These are phyloP conservation scores for Jackrogersella minutella DNA, from an alignment of 495 filamentous ascomycete species.

Conservation along the genomic window DNA sequence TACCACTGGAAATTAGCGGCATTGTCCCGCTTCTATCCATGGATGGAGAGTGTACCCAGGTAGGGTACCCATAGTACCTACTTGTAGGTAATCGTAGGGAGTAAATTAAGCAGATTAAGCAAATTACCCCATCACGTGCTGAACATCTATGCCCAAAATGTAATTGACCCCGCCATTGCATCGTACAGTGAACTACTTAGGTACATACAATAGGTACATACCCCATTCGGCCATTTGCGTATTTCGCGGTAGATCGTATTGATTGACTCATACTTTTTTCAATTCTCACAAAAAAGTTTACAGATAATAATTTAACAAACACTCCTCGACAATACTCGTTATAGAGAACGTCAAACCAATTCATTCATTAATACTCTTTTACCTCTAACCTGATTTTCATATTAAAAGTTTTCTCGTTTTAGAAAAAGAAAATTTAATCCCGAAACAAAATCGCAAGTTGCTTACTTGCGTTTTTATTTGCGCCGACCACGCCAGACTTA, in stretches of 20 bases:
- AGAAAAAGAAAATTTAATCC: too few species aligned
- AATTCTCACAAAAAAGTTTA: slow-evolving; percentile 9
- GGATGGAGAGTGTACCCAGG: background rate
- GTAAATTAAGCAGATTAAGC: too few species aligned
- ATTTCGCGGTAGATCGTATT: slow-evolving; percentile 16
- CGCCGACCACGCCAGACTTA: slow-evolving; percentile 10
- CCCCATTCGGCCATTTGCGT: slow-evolving; percentile 8
- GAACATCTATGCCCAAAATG: slow-evolving; percentile 24
- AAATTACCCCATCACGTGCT: slow-evolving; percentile 29
- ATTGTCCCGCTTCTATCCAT: slow-evolving; percentile 16
- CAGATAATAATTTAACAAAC: background rate
- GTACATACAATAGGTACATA: slow-evolving; percentile 10
- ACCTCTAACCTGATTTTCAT: background rate
- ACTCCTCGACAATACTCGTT: background rate
- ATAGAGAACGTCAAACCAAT: background rate
- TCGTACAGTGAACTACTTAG: slow-evolving; percentile 8
- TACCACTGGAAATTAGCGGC: slow-evolving; percentile 36
- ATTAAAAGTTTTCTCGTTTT: too few species aligned
- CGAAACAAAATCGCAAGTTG: background rate
- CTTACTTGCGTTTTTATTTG: slow-evolving; percentile 10
- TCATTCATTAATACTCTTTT: too few species aligned
- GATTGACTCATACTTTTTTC: slow-evolving; percentile 25
- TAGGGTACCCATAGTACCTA: slow-evolving; percentile 1
- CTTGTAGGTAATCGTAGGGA: slow-evolving; percentile 1
- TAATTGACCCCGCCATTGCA: slow-evolving; percentile 27